Evolutionary conservation across 164 flowering plant species (phyloP), one percentile per base, ranked within the genome.

Genomic region (Vitis amurensis): DNA sequence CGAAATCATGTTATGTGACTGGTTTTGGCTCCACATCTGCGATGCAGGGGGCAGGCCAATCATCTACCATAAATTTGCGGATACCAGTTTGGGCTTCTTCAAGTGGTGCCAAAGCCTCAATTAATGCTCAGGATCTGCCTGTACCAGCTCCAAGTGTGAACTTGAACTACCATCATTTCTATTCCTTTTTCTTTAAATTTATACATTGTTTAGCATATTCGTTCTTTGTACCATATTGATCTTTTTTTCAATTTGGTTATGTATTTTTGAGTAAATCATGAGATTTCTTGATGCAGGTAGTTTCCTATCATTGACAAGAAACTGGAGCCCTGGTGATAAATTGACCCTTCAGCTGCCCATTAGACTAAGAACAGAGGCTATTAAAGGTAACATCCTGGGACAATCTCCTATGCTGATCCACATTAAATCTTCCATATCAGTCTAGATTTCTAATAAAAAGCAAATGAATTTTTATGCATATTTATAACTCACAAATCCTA

Each of bases 41-140:
- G 44, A n/a, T 67, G 48, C 77, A 85, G 89, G 86, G 71, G 16
- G 65, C 71, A 58, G 77, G 63, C 58, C 57, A 70, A 44, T 47
- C 76, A 70, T 88, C 97, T 50, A 80, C 79, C 27, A 73, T 95
- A 77, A 84, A 89, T 59, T 63, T 95, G 72, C 83, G 97, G 29
- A 78, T 93, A 70, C 99, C 99, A 30, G 13, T 44, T 49, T 93
- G 99, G 99, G 75, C 96, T 29, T 15, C 72, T 55, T 78, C 82
- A 58, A 57, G 53, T 66, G 93, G 83, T 66, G 81, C 88, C 47
- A 76, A 68, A 62, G 93, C 85, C 59, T 50, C 69, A 47, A 23
- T 23, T 68, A 93, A 93, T 78, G 83, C 64, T 51, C 74, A 86
- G 51, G 61, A 55, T 61, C 70, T 90, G 69, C 12, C 71, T 59